Base-by-base conservation (phyloP, 352 stramenopile species). In the Pythium phragmitis region DNA sequence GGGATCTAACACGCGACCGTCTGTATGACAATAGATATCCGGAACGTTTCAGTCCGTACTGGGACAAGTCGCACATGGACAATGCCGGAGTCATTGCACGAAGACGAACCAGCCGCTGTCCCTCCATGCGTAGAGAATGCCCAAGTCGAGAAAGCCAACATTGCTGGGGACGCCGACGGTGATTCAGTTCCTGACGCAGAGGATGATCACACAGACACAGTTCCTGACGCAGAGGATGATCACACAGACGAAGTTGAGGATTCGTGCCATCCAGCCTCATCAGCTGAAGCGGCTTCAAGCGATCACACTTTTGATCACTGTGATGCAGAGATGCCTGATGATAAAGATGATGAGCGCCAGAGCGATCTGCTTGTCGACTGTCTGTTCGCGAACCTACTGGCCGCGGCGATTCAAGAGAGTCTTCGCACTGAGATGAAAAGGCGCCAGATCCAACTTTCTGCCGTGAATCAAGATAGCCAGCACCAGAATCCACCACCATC, bases 331-430 rank as follows among this genome's bases (percentile, higher is more conserved):
- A 54, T 7, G 21, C 26, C 26, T 19, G 48, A 37, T 3, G 48
- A 54, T 11, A 8, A 1, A 19, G 13, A 54, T 16, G 7, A 36
- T 39, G 4, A 36, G 12, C 33, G 39, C 5, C n/a, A 65, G 5
- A 12, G 4, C 28, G n/a, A 45, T 42, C 3, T 11, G 21, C 45
- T 65, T 39, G 39, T 39, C 13, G 58, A 65, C 11, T 6, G 30
- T 16, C 2, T 65, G 7, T 58, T 58, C 23, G 28, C 51, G 2
- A 17, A 46, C 23, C 11, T 57, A 36, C 23, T 45, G 36, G 19
- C 37, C 9, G 39, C 16, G 16, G 58, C 49, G 12, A 52, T 51
- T n/a, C 36, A 57, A 12, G 39, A 53, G 14, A 39, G 43, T n/a
- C 7, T 58, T 17, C 48, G 23, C 14, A 33, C 54, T 3, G 11